Conservation (phyloP, 306 rosid species). For the Acacia melanoxylon region DNA sequence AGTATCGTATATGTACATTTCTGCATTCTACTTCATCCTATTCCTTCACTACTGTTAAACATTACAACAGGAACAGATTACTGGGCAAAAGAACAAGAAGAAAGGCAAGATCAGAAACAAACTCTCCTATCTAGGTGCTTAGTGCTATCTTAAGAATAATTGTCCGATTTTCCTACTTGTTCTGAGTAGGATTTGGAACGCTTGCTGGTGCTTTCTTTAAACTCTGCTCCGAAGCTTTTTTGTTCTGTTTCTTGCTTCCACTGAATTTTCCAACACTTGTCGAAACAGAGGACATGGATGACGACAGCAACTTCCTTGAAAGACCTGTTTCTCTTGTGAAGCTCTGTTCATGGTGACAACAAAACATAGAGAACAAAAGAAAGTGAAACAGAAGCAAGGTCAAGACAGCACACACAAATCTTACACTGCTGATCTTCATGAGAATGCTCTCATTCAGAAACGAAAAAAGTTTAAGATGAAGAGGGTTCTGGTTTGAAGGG, state of each 20-base stretch:
- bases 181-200: slow-evolving; percentile 56
- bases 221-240: slow-evolving; percentile 56
- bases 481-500: slow-evolving; percentile 10
- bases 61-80: background rate
- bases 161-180: slow-evolving; percentile 34
- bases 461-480: slow-evolving; percentile 24
- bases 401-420: slow-evolving; percentile 35
- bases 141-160: background rate
- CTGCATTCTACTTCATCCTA: slow-evolving; percentile 8
- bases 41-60: slow-evolving; percentile 6
- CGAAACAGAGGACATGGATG: slow-evolving; percentile 36
- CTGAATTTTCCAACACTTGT: slow-evolving; percentile 3
- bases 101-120: background rate
- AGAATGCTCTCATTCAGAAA: slow-evolving; percentile 23
- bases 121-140: background rate
- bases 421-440: slow-evolving; percentile 40
- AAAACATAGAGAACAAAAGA: slow-evolving; percentile 35
- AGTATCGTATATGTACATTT: slow-evolving; percentile 25
- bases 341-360: slow-evolving; percentile 34
- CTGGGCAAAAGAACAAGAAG: background rate
- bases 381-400: slow-evolving; percentile 40
- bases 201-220: slow-evolving; percentile 47
- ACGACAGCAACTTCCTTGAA: slow-evolving; percentile 46
- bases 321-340: slow-evolving; percentile 25
- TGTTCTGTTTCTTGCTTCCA: slow-evolving; percentile 40